Conservation (phyloP, 2,329 filamentous ascomycete species). For the Trichoderma breve region DNA sequence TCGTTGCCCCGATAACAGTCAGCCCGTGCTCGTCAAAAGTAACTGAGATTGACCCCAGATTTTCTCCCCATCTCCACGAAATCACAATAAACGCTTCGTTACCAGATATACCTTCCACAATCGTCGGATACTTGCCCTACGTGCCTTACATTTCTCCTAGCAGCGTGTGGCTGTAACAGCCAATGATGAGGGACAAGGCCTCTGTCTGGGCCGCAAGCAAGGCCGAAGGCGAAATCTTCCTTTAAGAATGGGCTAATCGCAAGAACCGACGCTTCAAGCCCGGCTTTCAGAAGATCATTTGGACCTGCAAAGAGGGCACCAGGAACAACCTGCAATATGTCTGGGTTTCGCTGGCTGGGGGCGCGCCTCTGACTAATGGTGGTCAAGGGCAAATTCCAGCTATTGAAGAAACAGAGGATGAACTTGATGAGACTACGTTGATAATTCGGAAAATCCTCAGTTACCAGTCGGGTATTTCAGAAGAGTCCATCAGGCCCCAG, state of each 20-base stretch:
- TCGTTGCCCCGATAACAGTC: conserved; percentile 64
- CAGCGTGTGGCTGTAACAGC: conserved; percentile 59
- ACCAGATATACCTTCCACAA: conserved; percentile 57
- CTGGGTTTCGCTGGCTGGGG: background rate
- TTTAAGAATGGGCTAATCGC: background rate
- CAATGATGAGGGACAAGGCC: conserved; percentile 67
- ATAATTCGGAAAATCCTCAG: conserved; percentile 49
- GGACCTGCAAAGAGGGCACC: background rate
- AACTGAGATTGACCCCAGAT: conserved; percentile 65
- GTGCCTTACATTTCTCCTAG: conserved; percentile 58
- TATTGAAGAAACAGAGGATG: background rate
- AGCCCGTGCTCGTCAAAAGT: conserved; percentile 60
- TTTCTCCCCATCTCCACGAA: conserved; percentile 67
- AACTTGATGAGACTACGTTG: conserved; percentile 38
- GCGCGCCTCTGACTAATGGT: background rate
- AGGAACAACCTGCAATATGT: background rate
- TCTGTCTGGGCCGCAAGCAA: conserved; percentile 39
- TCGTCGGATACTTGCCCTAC: conserved; percentile 61
- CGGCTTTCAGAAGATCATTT: background rate
- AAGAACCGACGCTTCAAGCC: background rate
- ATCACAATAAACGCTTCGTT: conserved; percentile 70
- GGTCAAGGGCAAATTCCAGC: too few species aligned
- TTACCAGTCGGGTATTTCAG: conserved; percentile 59
- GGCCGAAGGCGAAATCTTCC: background rate
- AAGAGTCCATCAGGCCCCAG: conserved; percentile 56